Percentiles rank a stretch among this genome's conserved stretches.
Conservation (phyloP, 495 filamentous ascomycete species). For the Bacidia rubella region DNA sequence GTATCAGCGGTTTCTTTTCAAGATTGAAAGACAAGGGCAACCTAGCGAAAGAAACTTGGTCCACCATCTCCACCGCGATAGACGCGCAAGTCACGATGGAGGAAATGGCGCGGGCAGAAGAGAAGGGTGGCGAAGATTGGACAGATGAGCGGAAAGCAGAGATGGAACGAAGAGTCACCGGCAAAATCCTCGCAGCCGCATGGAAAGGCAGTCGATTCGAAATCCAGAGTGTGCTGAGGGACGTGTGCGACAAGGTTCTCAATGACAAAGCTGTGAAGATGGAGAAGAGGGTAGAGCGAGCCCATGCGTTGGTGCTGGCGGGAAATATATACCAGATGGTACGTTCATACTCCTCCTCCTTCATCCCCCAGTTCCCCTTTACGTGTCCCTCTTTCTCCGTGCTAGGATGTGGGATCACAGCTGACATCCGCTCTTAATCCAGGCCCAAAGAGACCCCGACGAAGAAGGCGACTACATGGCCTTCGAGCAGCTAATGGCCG, state of each 20-base stretch:
- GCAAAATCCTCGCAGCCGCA: conserved; percentile 95
- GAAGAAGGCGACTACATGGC: conserved; percentile 98
- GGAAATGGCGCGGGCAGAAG: conserved; percentile 94
- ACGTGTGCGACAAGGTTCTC: conserved; percentile 62
- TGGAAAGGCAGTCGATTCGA: conserved; percentile 97
- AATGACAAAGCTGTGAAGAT: conserved; percentile 72
- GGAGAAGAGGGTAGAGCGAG: conserved; percentile 77
- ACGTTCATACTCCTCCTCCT: conserved; percentile 19
- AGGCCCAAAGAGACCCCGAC: conserved; percentile 85
- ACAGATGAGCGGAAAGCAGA: conserved; percentile 97
- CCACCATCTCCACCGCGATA: conserved; percentile 91
- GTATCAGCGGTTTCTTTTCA: conserved; percentile 87
- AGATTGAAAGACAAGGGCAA: conserved; percentile 93
- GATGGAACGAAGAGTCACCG: conserved; percentile 86
- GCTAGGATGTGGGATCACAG: conserved; percentile 12
- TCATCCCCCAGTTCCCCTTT: background rate
- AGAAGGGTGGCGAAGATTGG: conserved; percentile 94
- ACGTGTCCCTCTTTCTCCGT: conserved; percentile 3
- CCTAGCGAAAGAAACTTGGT: conserved; percentile 95
- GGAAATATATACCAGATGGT: conserved; percentile 84
- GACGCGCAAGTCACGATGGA: conserved; percentile 98
- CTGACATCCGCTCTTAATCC: background rate
- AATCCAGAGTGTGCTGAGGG: conserved; percentile 88
- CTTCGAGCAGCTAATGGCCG: conserved; percentile 95
- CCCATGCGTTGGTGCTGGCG: conserved; percentile 72